Percentiles rank a stretch among this genome's conserved stretches.
These are phyloP conservation scores for Phoma sp. DNA, from an alignment of 2,329 filamentous ascomycete genomes.

Conservation along the genomic window DNA sequence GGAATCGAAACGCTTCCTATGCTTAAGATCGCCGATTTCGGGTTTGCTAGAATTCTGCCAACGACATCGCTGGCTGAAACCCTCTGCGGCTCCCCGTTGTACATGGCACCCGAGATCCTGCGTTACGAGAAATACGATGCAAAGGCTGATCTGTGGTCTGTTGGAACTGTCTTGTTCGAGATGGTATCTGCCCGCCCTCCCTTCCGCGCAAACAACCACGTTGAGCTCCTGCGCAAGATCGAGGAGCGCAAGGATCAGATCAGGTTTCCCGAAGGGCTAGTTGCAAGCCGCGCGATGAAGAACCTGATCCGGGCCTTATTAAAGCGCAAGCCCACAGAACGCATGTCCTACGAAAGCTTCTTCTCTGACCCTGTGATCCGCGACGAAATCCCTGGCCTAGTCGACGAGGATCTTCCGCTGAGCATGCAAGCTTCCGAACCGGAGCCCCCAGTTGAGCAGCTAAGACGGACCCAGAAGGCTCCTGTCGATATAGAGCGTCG, in stretches of 20 bases:
- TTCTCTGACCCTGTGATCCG: slow-evolving; percentile 77
- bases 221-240: slow-evolving; percentile 90
- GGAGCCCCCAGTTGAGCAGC: slow-evolving; percentile 32
- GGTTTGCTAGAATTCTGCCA: slow-evolving; percentile 92
- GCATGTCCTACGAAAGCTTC: slow-evolving; percentile 84
- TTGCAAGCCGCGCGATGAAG: slow-evolving; percentile 78
- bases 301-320: slow-evolving; percentile 78
- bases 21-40: slow-evolving; percentile 97
- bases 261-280: slow-evolving; percentile 75
- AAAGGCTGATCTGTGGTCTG: slow-evolving; percentile 96
- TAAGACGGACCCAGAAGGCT: slow-evolving; percentile 37
- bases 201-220: slow-evolving; percentile 91
- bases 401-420: slow-evolving; percentile 72
- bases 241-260: slow-evolving; percentile 87
- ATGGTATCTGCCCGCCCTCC: slow-evolving; percentile 92
- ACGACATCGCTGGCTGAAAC: slow-evolving; percentile 93
- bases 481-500: slow-evolving; percentile 37
- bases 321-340: slow-evolving; percentile 83
- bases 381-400: slow-evolving; percentile 77
- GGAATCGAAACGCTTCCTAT: slow-evolving; percentile 87
- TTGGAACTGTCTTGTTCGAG: slow-evolving; percentile 93
- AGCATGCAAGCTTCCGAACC: slow-evolving; percentile 34
- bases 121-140: slow-evolving; percentile 97
- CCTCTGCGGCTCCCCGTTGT: slow-evolving; percentile 92
- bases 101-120: slow-evolving; percentile 98